phyloP scores from a whole-genome alignment of 1,284 basidiomycete genomes.

The Ustilago loliicola region DNA sequence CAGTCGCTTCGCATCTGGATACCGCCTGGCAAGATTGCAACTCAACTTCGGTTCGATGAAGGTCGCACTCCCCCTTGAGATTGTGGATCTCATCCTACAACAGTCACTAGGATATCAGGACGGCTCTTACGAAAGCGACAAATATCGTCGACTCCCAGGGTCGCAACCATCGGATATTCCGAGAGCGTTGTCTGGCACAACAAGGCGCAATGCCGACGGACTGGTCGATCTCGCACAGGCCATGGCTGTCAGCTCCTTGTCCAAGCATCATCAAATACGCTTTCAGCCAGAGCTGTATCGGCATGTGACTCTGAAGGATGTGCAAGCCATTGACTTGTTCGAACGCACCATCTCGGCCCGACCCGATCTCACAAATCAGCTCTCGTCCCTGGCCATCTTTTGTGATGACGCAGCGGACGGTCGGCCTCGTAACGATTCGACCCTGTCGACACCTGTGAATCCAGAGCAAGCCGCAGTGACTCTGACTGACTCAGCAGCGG shows the following conservation, averaged over 20 bases:
- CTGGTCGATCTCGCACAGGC: slow-evolving; percentile 16
- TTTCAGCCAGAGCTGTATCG: slow-evolving; percentile 37
- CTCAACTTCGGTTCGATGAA: slow-evolving; percentile 6
- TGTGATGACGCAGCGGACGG: not conserved
- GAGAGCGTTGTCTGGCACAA: not conserved
- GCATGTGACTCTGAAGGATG: slow-evolving; percentile 19
- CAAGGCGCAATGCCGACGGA: not conserved
- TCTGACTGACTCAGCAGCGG: slow-evolving; percentile 10
- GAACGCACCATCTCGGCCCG: slow-evolving; percentile 16
- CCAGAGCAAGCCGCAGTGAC: not conserved
- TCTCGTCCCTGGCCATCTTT: slow-evolving; percentile 27
- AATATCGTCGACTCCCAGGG: not conserved
- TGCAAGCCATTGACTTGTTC: not conserved
- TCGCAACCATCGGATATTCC: slow-evolving; percentile 1
- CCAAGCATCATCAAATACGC: slow-evolving; percentile 17
- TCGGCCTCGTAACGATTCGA: not conserved
- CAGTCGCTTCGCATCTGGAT: too few relatives aligned
- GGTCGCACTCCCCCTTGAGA: slow-evolving; percentile 31
- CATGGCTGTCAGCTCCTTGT: slow-evolving; percentile 15
- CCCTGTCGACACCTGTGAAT: not conserved
- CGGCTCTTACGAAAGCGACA: not conserved
- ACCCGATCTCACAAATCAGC: slow-evolving; percentile 8
- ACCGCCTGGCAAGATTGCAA: not conserved
- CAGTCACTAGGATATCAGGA: slow-evolving; percentile 11
- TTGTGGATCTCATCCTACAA: slow-evolving; percentile 45